These are phyloP conservation scores for Knoxdaviesia capensis DNA, from an alignment of 2,329 filamentous ascomycete species.

Conservation along the genomic window DNA sequence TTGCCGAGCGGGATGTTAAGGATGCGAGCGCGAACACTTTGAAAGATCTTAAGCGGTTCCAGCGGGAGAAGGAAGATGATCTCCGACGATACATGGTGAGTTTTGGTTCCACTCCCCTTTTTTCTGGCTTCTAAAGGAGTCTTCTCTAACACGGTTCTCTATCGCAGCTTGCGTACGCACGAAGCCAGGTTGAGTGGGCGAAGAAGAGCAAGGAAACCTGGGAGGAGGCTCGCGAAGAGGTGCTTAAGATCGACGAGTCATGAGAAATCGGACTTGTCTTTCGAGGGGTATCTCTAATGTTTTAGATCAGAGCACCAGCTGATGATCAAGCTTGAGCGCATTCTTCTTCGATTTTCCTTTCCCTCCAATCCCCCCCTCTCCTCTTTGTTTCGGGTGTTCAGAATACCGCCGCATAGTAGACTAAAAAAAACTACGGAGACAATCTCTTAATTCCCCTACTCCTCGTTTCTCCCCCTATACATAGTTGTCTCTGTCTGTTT, in stretches of 20 bases:
- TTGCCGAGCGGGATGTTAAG: constrained; percentile 77
- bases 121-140: not conserved
- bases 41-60: constrained; percentile 80
- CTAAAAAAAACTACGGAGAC: no score
- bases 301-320: no score
- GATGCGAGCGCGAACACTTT: constrained; percentile 79
- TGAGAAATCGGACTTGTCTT: constrained; percentile 9
- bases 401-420: no score
- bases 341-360: no score
- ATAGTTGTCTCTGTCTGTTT: no score
- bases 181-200: constrained; percentile 87
- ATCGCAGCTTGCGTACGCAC: constrained; percentile 66
- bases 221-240: constrained; percentile 75
- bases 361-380: no score
- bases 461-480: no score
- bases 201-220: constrained; percentile 76
- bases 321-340: no score
- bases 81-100: constrained; percentile 87
- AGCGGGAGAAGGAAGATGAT: constrained; percentile 89
- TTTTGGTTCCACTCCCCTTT: constrained; percentile 4
- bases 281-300: no score
- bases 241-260: constrained; percentile 63
- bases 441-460: no score
- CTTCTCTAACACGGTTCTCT: constrained; percentile 8
- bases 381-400: no score